Base-by-base conservation (phyloP, 805 yeast species). In the Scheffersomyces lignosus region DNA sequence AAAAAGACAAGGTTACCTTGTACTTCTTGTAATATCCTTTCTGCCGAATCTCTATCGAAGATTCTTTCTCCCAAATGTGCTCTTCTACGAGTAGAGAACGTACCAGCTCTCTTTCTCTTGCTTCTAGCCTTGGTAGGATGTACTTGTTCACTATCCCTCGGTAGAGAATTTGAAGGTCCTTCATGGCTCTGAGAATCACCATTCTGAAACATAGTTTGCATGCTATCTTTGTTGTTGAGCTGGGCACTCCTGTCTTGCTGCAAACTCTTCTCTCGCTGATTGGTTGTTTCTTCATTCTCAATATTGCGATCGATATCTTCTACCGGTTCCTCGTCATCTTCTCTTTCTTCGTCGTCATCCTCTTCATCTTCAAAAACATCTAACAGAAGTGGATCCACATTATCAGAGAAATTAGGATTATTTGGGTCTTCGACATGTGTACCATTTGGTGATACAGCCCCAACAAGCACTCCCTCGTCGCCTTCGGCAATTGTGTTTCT, bases 1-100 rank as follows among this genome's bases (percentile, higher is more conserved):
- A 90, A 91, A n/a, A 83, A 58, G 5, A 93, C 97, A 48, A 93
- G 63, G 54, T 93, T 85, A 2, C 99, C 99, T 35, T 81, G 85
- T 14, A 91, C 69, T 39, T 87, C 81, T 33, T 71, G 67, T 44
- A 93, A 65, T 24, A 89, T 66, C 40, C 81, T 70, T 46, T 82
- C 89, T 0, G 96, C 95, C 0, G 93, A 79, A 29, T 77, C 81
- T 37, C 84, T 75, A 42, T 85, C 95, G 46, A 74, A 79, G 1
- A 85, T 76, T 31, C 75, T 68, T 34, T 77, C 76, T 14, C 70
- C 69, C 4, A 59, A 57, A 28, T 61, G 48, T 14, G 54, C 52
- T 39, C 56, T 64, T 34, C 65, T 60, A 40, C 71, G 50, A 2
- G 62, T 54, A 3, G 63, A 55, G 34, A 66, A 69, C 3, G 65